Conservation (phyloP, 2,329 filamentous ascomycete species). For the Aspergillus sp. region DNA sequence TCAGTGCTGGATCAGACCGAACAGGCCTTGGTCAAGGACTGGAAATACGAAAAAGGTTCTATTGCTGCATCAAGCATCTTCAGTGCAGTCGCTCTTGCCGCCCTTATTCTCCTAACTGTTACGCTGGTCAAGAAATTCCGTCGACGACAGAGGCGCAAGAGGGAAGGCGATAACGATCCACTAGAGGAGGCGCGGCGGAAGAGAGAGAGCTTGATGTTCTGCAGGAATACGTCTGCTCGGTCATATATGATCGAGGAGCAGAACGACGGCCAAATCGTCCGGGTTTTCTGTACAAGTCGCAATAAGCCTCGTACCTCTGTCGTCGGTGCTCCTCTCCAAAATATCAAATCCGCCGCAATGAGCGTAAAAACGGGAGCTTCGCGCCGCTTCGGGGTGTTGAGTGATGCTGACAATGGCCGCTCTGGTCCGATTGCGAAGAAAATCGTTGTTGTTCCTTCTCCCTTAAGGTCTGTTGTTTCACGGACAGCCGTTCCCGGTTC, state of each 20-base stretch:
- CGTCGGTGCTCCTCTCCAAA: neutral
- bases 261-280: slow-evolving; percentile 12
- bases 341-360: neutral
- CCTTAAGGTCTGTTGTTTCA: slow-evolving; percentile 10
- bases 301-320: slow-evolving; percentile 8
- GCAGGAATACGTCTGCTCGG: slow-evolving; percentile 23
- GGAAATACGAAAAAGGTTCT: slow-evolving; percentile 24
- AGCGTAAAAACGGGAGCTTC: neutral
- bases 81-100: slow-evolving; percentile 17
- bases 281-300: slow-evolving; percentile 12
- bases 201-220: slow-evolving; percentile 32
- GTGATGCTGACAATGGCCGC: slow-evolving; percentile 2
- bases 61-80: slow-evolving; percentile 30
- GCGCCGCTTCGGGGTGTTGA: slow-evolving; percentile 1
- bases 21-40: slow-evolving; percentile 14
- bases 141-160: slow-evolving; percentile 17
- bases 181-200: slow-evolving; percentile 16
- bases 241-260: slow-evolving; percentile 25
- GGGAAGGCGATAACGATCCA: slow-evolving; percentile 9
- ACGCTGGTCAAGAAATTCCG: slow-evolving; percentile 23
- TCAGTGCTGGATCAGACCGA: neutral
- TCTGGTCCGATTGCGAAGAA: slow-evolving; percentile 14
- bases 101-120: slow-evolving; percentile 22
- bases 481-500: slow-evolving; percentile 8
- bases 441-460: slow-evolving; percentile 17